Conservation (phyloP, 2,329 filamentous ascomycete species). For the Exserohilum rostratum region DNA sequence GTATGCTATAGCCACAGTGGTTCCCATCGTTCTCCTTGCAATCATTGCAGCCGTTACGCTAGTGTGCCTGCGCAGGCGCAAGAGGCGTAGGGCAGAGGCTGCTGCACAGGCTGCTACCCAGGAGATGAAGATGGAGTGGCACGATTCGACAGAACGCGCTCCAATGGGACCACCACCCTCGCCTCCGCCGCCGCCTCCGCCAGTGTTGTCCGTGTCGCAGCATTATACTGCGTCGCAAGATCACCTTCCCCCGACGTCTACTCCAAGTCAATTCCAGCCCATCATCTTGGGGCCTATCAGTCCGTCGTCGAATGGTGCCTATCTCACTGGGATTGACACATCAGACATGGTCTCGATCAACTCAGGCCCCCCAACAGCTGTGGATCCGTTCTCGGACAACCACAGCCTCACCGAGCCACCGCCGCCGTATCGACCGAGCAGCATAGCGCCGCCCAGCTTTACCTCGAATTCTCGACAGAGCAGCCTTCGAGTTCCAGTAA, state of each 20-base stretch:
- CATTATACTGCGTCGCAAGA: conserved; percentile 21
- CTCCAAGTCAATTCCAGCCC: conserved; percentile 27
- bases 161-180: conserved; percentile 30
- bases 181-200: background rate
- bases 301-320: conserved; percentile 39
- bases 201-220: conserved; percentile 10
- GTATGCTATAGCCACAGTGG: conserved; percentile 33
- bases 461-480: conserved; percentile 40
- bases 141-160: conserved; percentile 13
- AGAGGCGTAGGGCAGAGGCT: conserved; percentile 24
- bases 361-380: conserved; percentile 28
- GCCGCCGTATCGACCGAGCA: conserved; percentile 46
- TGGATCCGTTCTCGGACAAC: conserved; percentile 41
- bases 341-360: conserved; percentile 44
- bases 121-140: conserved; percentile 37
- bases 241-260: conserved; percentile 26
- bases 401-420: conserved; percentile 41
- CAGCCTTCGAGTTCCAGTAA: conserved; percentile 32
- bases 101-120: conserved; percentile 14
- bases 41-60: conserved; percentile 32
- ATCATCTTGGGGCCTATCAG: conserved; percentile 45
- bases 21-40: conserved; percentile 33
- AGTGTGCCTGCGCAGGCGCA: conserved; percentile 41
- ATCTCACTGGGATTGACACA: conserved; percentile 48
- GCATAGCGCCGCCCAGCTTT: conserved; percentile 36